Evolutionary conservation across 768 basidiomycete genomes (phyloP).

Genomic region (Hydnomerulius pinastri): DNA sequence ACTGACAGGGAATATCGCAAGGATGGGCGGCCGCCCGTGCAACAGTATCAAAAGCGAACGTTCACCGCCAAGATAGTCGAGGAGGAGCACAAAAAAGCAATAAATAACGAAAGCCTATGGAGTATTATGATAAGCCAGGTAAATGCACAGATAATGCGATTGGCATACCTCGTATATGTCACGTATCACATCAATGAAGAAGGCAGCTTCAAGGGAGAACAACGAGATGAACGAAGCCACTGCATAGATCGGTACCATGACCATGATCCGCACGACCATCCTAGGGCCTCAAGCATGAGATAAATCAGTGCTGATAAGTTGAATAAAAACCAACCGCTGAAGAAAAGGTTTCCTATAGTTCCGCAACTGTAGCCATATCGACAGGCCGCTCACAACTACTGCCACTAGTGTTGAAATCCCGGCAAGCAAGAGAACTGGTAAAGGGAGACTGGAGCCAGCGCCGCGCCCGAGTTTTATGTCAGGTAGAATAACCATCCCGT

Average conservation of each 20-base stretch:
- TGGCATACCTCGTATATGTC: slow-evolving; percentile 90
- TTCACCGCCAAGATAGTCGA: slow-evolving; percentile 90
- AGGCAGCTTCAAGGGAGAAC: slow-evolving; percentile 92
- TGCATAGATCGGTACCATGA: slow-evolving; percentile 95
- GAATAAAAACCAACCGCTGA: slow-evolving; percentile 56
- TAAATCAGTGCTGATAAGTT: not conserved
- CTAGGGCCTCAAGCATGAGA: slow-evolving; percentile 38
- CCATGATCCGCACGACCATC: slow-evolving; percentile 92
- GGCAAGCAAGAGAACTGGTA: slow-evolving; percentile 58
- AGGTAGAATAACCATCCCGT: slow-evolving; percentile 12
- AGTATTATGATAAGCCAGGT: not conserved
- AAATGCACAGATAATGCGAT: not conserved
- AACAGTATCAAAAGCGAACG: slow-evolving; percentile 89
- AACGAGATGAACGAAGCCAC: slow-evolving; percentile 90
- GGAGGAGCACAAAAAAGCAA: slow-evolving; percentile 82
- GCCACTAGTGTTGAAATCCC: slow-evolving; percentile 69
- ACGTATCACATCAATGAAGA: slow-evolving; percentile 92
- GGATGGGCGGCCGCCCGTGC: slow-evolving; percentile 88
- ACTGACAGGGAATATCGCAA: slow-evolving; percentile 82
- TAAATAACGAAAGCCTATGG: slow-evolving; percentile 90
- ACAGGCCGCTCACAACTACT: slow-evolving; percentile 69
- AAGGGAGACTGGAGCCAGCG: slow-evolving; percentile 61
- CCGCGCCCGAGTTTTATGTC: slow-evolving; percentile 38
- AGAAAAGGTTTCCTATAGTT: slow-evolving; percentile 83
- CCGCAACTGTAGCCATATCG: slow-evolving; percentile 79